A percentile compares a stretch with the other conserved stretches of the same genome.
Evolutionary conservation across 257 asterid species (phyloP).

Genomic region (Forsythia viridissima): DNA sequence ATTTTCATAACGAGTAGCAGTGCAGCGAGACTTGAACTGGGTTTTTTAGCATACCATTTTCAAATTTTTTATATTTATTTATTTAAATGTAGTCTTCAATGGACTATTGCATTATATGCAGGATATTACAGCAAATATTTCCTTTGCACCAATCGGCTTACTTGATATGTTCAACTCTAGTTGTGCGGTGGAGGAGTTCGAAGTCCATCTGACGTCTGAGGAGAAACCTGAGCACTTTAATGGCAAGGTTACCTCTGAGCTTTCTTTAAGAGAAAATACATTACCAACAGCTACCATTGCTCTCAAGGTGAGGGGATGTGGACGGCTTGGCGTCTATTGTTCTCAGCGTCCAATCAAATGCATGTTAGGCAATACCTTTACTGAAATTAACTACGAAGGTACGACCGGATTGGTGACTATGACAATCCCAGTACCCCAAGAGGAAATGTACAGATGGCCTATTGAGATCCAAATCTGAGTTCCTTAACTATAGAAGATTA

Average conservation of each 20-base stretch:
- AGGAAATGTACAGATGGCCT: slow-evolving; percentile 74
- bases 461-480: slow-evolving; percentile 55
- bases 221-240: slow-evolving; percentile 23
- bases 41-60: neutral
- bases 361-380: slow-evolving; percentile 42
- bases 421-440: slow-evolving; percentile 42
- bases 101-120: slow-evolving; percentile 21
- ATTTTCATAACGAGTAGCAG: neutral
- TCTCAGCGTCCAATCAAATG: slow-evolving; percentile 70
- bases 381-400: slow-evolving; percentile 47
- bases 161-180: slow-evolving; percentile 88
- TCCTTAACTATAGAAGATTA: neutral
- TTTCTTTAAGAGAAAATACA: slow-evolving; percentile 22
- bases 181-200: slow-evolving; percentile 77
- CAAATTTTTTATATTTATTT: too few relatives aligned
- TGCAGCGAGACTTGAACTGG: neutral
- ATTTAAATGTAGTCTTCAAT: neutral
- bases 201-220: slow-evolving; percentile 29
- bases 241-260: slow-evolving; percentile 26
- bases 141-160: slow-evolving; percentile 84
- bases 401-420: slow-evolving; percentile 59
- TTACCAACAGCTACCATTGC: slow-evolving; percentile 44
- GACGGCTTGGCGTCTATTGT: slow-evolving; percentile 71
- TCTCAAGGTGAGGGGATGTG: slow-evolving; percentile 73
- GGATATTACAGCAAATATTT: slow-evolving; percentile 50